phyloP scores from a whole-genome alignment of 2,329 filamentous ascomycete genomes.

The Fonsecaea nubica region DNA sequence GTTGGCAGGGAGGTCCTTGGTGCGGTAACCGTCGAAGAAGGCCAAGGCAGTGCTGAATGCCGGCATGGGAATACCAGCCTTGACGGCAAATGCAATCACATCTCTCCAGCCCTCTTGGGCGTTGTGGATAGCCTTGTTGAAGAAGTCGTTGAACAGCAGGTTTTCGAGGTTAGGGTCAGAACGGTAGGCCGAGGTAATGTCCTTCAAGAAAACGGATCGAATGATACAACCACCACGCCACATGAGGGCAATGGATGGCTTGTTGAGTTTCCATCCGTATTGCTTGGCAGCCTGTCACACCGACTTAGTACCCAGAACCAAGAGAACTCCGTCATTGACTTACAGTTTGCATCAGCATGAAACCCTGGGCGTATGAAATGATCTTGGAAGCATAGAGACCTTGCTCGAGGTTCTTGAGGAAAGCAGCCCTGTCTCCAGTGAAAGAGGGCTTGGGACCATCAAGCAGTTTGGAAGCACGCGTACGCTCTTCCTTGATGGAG shows the following conservation, averaged over 20 bases:
- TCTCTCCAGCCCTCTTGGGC: slow-evolving; percentile 93
- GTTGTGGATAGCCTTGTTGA: slow-evolving; percentile 98
- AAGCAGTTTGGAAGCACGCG: slow-evolving; percentile 78
- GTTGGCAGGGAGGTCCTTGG: slow-evolving; percentile 96
- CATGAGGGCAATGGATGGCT: slow-evolving; percentile 99
- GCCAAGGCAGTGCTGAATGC: slow-evolving; percentile 96
- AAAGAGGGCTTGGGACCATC: slow-evolving; percentile 79
- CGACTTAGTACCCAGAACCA: slow-evolving; percentile 19
- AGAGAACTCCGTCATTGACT: slow-evolving; percentile 45
- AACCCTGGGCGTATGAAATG: slow-evolving; percentile 98
- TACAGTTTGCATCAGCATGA: slow-evolving; percentile 99
- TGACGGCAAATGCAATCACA: slow-evolving; percentile 86
- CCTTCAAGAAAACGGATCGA: slow-evolving; percentile 99
- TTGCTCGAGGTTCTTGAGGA: slow-evolving; percentile 97
- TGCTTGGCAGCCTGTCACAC: slow-evolving; percentile 80
- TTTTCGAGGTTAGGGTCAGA: slow-evolving; percentile 94
- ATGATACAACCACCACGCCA: slow-evolving; percentile 99
- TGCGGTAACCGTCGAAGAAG: slow-evolving; percentile 99
- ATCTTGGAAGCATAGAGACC: slow-evolving; percentile 99
- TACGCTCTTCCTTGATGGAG: slow-evolving; percentile 91
- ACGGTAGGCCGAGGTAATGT: slow-evolving; percentile 97
- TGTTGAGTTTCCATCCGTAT: slow-evolving; percentile 99
- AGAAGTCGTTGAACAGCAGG: slow-evolving; percentile 98
- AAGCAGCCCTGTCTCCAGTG: slow-evolving; percentile 86
- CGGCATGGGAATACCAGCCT: slow-evolving; percentile 94